These are phyloP conservation scores for Eimeria tenella DNA, from an alignment of 169 alveolate species.

Conservation along the genomic window DNA sequence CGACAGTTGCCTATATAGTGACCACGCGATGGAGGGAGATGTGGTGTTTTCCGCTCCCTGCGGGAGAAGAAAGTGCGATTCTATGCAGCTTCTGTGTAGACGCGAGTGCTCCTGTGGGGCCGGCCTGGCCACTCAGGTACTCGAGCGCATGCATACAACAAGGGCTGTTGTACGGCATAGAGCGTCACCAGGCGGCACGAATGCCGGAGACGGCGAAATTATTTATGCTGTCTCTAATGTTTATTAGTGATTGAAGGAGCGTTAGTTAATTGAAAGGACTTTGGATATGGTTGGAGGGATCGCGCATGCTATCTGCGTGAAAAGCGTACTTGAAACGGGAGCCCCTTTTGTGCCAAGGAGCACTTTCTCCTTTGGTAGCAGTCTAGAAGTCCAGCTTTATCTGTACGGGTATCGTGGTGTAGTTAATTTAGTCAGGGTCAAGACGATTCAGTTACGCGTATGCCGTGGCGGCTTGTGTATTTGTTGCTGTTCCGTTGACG, in stretches of 20 bases:
- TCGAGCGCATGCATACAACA: not conserved
- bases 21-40: not conserved
- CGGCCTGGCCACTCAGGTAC: not conserved
- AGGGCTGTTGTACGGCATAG: not conserved
- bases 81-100: not conserved
- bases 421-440: too few species aligned
- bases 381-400: too few species aligned
- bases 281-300: not conserved
- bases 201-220: not conserved
- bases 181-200: not conserved
- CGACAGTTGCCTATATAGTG: not conserved
- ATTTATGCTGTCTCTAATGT: not conserved
- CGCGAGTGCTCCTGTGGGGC: not conserved
- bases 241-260: too few species aligned
- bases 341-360: too few species aligned
- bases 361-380: too few species aligned
- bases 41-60: not conserved
- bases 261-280: not conserved
- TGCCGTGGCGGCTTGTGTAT: too few species aligned
- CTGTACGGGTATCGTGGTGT: too few species aligned
- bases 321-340: not conserved
- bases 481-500: too few species aligned
- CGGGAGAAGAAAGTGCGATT: not conserved
- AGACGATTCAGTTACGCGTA: too few species aligned
- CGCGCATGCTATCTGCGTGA: not conserved